A percentile compares a stretch with the other conserved stretches of the same genome.
These are phyloP conservation scores for Alternaria ventricosa DNA, from an alignment of 2,329 filamentous ascomycete species.

Conservation along the genomic window DNA sequence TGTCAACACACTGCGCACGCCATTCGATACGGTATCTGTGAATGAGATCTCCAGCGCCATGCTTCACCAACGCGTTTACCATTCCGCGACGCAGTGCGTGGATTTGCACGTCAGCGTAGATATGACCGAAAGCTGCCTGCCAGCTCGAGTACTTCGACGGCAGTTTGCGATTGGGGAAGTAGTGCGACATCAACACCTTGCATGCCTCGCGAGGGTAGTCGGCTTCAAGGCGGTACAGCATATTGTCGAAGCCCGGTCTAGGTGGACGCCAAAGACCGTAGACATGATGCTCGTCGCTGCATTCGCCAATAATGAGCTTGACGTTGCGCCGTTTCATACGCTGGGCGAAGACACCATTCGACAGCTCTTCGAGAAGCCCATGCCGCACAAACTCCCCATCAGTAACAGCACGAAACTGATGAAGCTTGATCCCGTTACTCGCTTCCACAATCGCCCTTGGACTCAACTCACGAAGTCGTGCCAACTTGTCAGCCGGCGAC, in stretches of 20 bases:
- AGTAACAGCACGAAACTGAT: slow-evolving; percentile 62
- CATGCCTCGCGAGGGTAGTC: slow-evolving; percentile 59
- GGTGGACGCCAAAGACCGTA: slow-evolving; percentile 61
- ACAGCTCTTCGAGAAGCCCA: slow-evolving; percentile 55
- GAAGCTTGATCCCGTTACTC: slow-evolving; percentile 52
- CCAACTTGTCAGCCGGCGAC: slow-evolving; percentile 53
- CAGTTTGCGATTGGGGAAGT: slow-evolving; percentile 52
- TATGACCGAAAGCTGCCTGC: slow-evolving; percentile 59
- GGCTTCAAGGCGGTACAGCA: slow-evolving; percentile 57
- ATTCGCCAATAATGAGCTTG: slow-evolving; percentile 62
- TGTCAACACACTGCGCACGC: slow-evolving; percentile 57
- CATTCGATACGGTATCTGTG: slow-evolving; percentile 63
- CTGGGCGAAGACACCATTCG: slow-evolving; percentile 56
- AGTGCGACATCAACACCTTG: slow-evolving; percentile 52
- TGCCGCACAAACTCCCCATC: slow-evolving; percentile 57
- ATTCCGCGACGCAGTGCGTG: slow-evolving; percentile 61
- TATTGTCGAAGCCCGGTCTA: slow-evolving; percentile 46
- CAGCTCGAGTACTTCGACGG: slow-evolving; percentile 54
- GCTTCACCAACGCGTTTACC: slow-evolving; percentile 52
- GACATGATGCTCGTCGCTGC: slow-evolving; percentile 59
- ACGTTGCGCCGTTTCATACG: slow-evolving; percentile 55
- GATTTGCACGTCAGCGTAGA: slow-evolving; percentile 65
- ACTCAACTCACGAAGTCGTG: slow-evolving; percentile 51
- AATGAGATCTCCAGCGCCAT: slow-evolving; percentile 55
- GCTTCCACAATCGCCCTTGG: slow-evolving; percentile 52